Percentiles rank a stretch among this genome's conserved stretches.
phyloP scores from a whole-genome alignment of 768 basidiomycete species.

The Lentinula lateritia region DNA sequence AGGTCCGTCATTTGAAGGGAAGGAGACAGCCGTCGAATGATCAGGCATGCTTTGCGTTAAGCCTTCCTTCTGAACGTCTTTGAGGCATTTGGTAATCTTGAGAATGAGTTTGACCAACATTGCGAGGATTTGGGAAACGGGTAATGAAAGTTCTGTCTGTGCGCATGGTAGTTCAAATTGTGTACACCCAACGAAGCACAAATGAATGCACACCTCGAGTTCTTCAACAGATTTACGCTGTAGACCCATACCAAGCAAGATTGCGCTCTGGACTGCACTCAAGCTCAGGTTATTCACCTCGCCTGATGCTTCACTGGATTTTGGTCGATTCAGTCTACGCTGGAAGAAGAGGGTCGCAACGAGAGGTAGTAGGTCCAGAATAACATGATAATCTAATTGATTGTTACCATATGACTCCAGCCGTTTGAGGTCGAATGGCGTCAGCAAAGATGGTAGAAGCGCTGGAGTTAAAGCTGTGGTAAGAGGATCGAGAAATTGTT shows the following conservation, averaged over 20 bases:
- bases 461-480: conserved; percentile 27
- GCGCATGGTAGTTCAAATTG: background rate
- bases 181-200: background rate
- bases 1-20: background rate
- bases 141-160: conserved; percentile 75
- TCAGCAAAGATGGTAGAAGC: conserved; percentile 55
- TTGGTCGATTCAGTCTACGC: conserved; percentile 34
- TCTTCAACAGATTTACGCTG: conserved; percentile 90
- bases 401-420: conserved; percentile 95
- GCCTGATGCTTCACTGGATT: background rate
- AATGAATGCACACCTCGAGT: conserved; percentile 52
- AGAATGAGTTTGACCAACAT: conserved; percentile 88
- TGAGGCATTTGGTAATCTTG: conserved; percentile 71
- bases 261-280: conserved; percentile 87
- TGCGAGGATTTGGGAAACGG: conserved; percentile 84
- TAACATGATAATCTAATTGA: conserved; percentile 93
- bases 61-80: conserved; percentile 74
- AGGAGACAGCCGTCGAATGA: conserved; percentile 21
- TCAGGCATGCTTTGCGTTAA: conserved; percentile 60
- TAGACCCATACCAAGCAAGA: conserved; percentile 82
- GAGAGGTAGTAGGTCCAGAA: conserved; percentile 85
- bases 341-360: conserved; percentile 85
- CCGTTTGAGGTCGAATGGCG: conserved; percentile 94
- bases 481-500: background rate
- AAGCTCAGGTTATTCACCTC: conserved; percentile 56